Base-by-base conservation (phyloP, 129 eudicot genomes). In the Tanacetum coccineum region DNA sequence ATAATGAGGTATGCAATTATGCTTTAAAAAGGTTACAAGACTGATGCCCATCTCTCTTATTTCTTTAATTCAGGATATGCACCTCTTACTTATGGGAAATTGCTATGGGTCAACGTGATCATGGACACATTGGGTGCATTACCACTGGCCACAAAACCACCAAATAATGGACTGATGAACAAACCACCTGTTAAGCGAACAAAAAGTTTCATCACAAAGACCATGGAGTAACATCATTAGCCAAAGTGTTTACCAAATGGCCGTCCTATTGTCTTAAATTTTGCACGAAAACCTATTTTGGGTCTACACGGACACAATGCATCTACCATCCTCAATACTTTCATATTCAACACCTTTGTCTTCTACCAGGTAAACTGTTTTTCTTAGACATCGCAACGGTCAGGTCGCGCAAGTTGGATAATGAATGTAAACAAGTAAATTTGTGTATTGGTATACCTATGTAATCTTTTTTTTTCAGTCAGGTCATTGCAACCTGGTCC, bases 221-320 rank as follows among this genome's bases (percentile, higher is more conserved):
- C 68, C 68, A 63, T 63, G 53, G 68, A 18, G 68, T 30, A 63
- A 63, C 45, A 63, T 63, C 32, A 44, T 63, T 42, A 53, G 68
- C 52, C 68, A 63, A 42, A 63, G 53, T 13, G 32, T 63, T n/a
- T n/a, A n/a, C n/a, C n/a, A n/a, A n/a, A n/a, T n/a, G n/a, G n/a
- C n/a, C n/a, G n/a, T n/a, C n/a, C n/a, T n/a, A n/a, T n/a, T n/a
- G 64, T 59, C 46, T 59, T 59, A 1, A 63, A 19, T 39, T 63
- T 42, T 42, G 68, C 36, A 1, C 36, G 53, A 51, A 63, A 42
- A 42, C 39, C 53, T 36, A 63, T 63, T 63, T 42, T 18, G 36
- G 20, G 45, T 44, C 20, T 42, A 36, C 53, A 63, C 3, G 68
- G 68, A n/a, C 18, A 19, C 3, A 19, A 63, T 19, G 53, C 53